Evolutionary conservation across 1,284 basidiomycete species (phyloP), one percentile per base, ranked within the genome.

Genomic region (Xerocomus cyaneibrunnescens): DNA sequence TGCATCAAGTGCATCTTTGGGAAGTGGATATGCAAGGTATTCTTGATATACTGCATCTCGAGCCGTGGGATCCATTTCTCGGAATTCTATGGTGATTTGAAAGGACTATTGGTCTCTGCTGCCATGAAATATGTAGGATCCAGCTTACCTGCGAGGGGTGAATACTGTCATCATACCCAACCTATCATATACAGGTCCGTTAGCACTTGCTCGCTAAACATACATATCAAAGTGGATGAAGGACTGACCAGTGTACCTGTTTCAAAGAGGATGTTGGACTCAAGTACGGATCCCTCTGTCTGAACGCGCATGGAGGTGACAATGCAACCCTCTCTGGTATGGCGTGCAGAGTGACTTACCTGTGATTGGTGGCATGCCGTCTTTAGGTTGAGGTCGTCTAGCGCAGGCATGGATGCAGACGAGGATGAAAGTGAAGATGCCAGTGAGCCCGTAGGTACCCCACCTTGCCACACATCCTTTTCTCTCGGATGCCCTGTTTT

Each of bases 41-140:
- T 55, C 49, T 27, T 25, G 37, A 21, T 55, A 58, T 17, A 51
- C 44, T 5, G 51, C 58, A 0, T 45, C 41, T 12, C 49, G 51
- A 16, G 37, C 30, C 27, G 25, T 14, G 19, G 49, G 44, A 17
- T 42, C 12, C 3, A 47, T 45, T 22, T 48, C 51, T 36, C 41
- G 49, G n/a, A 57, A 60, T 2, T 27, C 46, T 1, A 27, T 51
- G 22, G 49, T 58, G 41, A 60, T 59, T 56, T 58, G 28, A 23
- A 38, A 16, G 17, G 22, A 31, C 4, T 1, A 16, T 40, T 12
- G 28, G 27, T 30, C 16, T 16, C 6, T 35, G n/a, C 4, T 19
- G 14, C 17, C 35, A 4, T 37, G 35, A 21, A 35, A 43, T 8
- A 32, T 12, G 21, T 13, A 14, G 16, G 23, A 25, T 38, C 2